phyloP scores from a whole-genome alignment of 768 basidiomycete species.

The Tulasnella calospora region DNA sequence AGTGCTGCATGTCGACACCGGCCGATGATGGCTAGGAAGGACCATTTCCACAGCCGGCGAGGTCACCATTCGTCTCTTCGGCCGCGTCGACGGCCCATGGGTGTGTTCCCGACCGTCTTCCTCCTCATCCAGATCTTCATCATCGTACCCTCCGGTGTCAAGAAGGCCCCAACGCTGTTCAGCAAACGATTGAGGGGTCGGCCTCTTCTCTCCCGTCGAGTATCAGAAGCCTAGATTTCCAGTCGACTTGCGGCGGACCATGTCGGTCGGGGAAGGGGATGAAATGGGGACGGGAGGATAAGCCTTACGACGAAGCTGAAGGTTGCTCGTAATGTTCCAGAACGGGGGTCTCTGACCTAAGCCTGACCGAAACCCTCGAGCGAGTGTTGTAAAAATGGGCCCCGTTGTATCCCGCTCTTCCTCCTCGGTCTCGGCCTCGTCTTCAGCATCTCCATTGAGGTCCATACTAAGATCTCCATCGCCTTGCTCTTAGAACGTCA shows the following conservation, averaged over 20 bases:
- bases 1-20: not conserved
- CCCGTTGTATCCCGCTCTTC: not conserved
- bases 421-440: not conserved
- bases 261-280: not conserved
- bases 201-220: not conserved
- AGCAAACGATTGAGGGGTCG: not conserved
- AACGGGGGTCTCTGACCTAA: not conserved
- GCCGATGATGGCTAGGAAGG: not conserved
- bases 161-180: not conserved
- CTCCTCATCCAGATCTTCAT: not conserved
- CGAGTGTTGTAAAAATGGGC: not conserved
- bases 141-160: not conserved
- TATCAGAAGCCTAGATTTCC: not conserved
- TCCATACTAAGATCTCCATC: not conserved
- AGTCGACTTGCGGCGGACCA: not conserved
- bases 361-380: conserved; percentile 3
- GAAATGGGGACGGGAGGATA: not conserved
- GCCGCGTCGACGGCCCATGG: not conserved
- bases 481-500: not conserved
- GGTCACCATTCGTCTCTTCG: not conserved
- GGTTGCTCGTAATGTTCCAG: not conserved
- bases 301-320: not conserved
- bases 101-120: not conserved
- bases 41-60: not conserved
- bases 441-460: not conserved